Percentiles rank a stretch among this genome's conserved stretches.
Evolutionary conservation across 2,329 filamentous ascomycete genomes (phyloP).

Genomic region (Monosporascus sp.): DNA sequence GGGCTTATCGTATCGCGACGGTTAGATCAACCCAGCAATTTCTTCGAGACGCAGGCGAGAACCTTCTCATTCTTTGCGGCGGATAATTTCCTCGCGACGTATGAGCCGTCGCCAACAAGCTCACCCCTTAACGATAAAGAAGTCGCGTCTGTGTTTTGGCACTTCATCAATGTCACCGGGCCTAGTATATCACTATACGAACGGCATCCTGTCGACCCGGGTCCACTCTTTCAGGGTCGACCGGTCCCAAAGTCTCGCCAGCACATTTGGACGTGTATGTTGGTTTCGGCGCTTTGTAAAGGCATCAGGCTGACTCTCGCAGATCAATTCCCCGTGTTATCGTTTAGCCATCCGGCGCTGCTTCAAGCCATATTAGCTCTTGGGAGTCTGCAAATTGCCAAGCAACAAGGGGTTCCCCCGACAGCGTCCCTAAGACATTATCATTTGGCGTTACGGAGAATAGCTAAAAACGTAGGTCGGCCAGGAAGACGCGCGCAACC

Average conservation of each 20-base stretch:
- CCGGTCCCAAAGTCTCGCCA: slow-evolving; percentile 58
- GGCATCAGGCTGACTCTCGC: slow-evolving; percentile 15
- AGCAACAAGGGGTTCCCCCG: slow-evolving; percentile 65
- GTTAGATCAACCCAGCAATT: slow-evolving; percentile 31
- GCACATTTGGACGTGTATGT: slow-evolving; percentile 51
- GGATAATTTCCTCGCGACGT: slow-evolving; percentile 54
- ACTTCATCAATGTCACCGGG: slow-evolving; percentile 86
- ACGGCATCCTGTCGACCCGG: slow-evolving; percentile 69
- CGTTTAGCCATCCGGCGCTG: slow-evolving; percentile 78
- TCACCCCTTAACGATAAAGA: slow-evolving; percentile 75
- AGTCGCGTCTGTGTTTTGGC: slow-evolving; percentile 78
- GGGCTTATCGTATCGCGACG: slow-evolving; percentile 32
- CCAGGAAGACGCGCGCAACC: slow-evolving; percentile 64
- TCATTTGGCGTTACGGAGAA: slow-evolving; percentile 72
- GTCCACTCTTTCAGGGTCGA: slow-evolving; percentile 57
- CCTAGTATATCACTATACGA: slow-evolving; percentile 85
- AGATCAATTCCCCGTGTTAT: slow-evolving; percentile 78
- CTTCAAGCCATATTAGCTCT: slow-evolving; percentile 88
- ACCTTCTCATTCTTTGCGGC: slow-evolving; percentile 44
- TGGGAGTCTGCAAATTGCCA: slow-evolving; percentile 81
- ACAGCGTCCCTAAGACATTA: slow-evolving; percentile 90
- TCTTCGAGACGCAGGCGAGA: slow-evolving; percentile 40
- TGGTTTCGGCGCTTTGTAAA: not conserved
- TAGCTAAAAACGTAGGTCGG: slow-evolving; percentile 70
- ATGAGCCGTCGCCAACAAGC: slow-evolving; percentile 57